Percentiles rank a stretch among this genome's conserved stretches.
phyloP scores from a whole-genome alignment of 495 filamentous ascomycete species.

The Trichoderma virens region DNA sequence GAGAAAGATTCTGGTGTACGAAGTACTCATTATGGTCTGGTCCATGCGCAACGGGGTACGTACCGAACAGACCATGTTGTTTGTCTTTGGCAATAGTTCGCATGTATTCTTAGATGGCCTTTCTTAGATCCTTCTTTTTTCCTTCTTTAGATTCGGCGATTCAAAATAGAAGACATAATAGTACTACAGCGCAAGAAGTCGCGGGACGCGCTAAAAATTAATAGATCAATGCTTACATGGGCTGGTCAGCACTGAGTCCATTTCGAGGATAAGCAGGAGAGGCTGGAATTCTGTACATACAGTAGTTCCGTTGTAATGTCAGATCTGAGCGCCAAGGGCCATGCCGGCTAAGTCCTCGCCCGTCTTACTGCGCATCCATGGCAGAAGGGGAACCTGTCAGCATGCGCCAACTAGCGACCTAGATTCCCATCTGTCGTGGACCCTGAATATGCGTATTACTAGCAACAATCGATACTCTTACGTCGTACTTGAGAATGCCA shows the following conservation, averaged over 20 bases:
- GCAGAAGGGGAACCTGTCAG: not conserved
- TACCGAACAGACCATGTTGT: not conserved
- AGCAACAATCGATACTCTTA: not conserved
- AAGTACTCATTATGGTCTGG: not conserved
- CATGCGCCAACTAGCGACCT: not conserved
- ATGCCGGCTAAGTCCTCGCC: not conserved
- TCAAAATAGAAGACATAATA: not conserved
- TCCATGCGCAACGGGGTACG: not conserved
- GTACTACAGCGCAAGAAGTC: not conserved
- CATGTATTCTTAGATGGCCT: not conserved
- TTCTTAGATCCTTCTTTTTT: not conserved
- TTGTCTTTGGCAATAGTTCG: not conserved
- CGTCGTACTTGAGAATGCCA: no score
- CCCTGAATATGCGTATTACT: not conserved
- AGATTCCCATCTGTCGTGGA: not conserved
- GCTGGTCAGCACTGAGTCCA: not conserved
- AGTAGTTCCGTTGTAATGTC: not conserved
- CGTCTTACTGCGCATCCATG: not conserved
- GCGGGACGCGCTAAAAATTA: not conserved
- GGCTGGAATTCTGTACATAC: not conserved
- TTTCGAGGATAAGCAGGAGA: not conserved
- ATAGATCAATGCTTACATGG: not conserved
- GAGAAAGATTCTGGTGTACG: not conserved
- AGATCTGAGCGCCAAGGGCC: not conserved
- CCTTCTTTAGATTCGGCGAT: not conserved